Evolutionary conservation across 768 basidiomycete genomes (phyloP), one percentile per base, ranked within the genome.

Genomic region (Mycena filopes): DNA sequence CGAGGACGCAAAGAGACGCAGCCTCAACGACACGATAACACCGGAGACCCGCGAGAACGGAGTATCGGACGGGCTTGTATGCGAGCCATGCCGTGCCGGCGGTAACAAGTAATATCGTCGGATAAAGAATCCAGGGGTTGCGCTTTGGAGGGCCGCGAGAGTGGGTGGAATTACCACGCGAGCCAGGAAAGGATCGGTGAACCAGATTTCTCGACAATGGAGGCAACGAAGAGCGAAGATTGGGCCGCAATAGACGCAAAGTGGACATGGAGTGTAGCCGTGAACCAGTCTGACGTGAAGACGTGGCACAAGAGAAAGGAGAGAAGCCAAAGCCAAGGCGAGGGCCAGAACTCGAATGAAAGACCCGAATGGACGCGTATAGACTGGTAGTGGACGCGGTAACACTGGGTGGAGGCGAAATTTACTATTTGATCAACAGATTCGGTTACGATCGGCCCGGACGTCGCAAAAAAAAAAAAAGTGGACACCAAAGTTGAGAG

Each of bases 21-120:
- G 90, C 86, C 84, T 87, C 80, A 55, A 91, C 95, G 56, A 98
- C 86, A 54, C 93, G 85, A 4, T 90, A 90, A 75, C 95, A 96
- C 60, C 97, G 86, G 46, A 88, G 80, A 25, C 85, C 79, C 13
- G 96, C 95, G 55, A 97, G 82, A 8, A 86, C 76, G 3, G 87
- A 80, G 77, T 97, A 91, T 45, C 94, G 84, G 72, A 94, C 89
- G 1, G 94, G 89, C 62, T 94, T 78, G 77, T 94, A 97, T 16
- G 88, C 84, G 55, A 84, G 62, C 55, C 76, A 78, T 28, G 79
- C 75, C 20, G 77, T 75, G 3, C 75, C 78, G 50, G 79, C 79
- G 5, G 84, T 62, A 40, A 80, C 67, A 49, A 82, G 55, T 16
- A 78, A 60, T 42, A 80, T 74, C 26, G 77, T 72, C 7, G 83